Evolutionary conservation across 441 rosid species (phyloP), one percentile per base, ranked within the genome.

Genomic region (Pelargonium australe): DNA sequence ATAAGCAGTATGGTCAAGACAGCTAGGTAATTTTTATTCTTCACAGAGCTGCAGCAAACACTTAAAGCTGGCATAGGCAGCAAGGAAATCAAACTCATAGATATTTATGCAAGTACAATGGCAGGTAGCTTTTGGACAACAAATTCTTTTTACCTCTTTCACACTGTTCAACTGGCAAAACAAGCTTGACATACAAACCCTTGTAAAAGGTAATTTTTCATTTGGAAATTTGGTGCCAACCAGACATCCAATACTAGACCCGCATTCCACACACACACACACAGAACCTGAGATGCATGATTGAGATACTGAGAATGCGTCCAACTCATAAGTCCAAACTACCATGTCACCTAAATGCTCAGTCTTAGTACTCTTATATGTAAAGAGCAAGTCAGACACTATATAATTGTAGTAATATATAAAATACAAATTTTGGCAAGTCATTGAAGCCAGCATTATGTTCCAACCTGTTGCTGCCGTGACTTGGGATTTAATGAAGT

Each of bases 381-480:
- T 44, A 44, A 44, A 44, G 2, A 44, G 51, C 31, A 28, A 28
- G 51, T 9, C 51, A 44, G 13, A 44, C 51, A 10, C 31, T 28
- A 28, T 28, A 28, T 28, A 28, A 28, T 28, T 28, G 2, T 28
- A 28, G 31, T 28, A 28, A 28, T 28, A 28, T 28, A 28, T 7
- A 44, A 7, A 44, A 44, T 2, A 44, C 13, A 44, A 44, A 9
- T 8, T 10, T 44, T 44, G 10, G 51, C 51, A 44, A 44, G 57
- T 49, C 14, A 49, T n/a, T 11, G 57, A 49, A 49, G 57, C 6
- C 57, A 47, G 60, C 65, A 60, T 63, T 66, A 49, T 65, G 17
- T 64, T 76, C 85, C 67, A 74, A 94, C 98, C 99, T 79, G 97
- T 91, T 70, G 97, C 98, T 65, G 98, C 98, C 57, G 96, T 94